phyloP scores from a whole-genome alignment of 2,329 filamentous ascomycete genomes.

The Calonectria ilicicola region DNA sequence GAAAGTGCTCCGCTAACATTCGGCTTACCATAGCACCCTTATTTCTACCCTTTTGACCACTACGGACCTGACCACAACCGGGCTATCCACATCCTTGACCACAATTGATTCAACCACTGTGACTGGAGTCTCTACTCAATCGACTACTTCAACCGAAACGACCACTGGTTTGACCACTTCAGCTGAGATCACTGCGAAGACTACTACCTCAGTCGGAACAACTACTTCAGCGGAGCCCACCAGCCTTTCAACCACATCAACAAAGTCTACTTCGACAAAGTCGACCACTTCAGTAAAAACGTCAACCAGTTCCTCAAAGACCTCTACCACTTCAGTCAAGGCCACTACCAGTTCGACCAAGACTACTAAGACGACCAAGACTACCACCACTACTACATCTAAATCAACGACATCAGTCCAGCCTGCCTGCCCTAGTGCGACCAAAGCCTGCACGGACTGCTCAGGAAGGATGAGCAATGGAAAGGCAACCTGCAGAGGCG shows the following conservation, averaged over 20 bases:
- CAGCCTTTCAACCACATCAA: too few species aligned
- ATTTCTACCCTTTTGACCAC: not conserved
- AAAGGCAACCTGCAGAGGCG: not conserved
- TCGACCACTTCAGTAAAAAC: not conserved
- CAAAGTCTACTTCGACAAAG: not conserved
- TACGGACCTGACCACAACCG: not conserved
- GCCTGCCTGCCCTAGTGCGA: not conserved
- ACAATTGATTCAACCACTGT: not conserved
- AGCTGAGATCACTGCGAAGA: not conserved
- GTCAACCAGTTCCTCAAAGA: not conserved
- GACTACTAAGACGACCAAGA: not conserved
- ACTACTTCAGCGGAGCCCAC: not conserved
- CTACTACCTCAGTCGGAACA: not conserved
- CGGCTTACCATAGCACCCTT: not conserved
- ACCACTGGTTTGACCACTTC: not conserved
- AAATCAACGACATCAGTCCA: not conserved
- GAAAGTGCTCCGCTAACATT: not conserved
- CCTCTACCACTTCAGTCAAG: not conserved
- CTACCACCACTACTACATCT: too few species aligned
- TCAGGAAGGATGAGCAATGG: not conserved
- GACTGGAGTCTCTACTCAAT: not conserved
- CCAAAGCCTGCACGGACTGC: not conserved
- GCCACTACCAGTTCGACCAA: not conserved
- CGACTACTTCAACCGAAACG: not conserved
- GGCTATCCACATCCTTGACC: not conserved